Conservation (phyloP, 805 yeast genomes). For the Kluyveromyces dobzhanskii region DNA sequence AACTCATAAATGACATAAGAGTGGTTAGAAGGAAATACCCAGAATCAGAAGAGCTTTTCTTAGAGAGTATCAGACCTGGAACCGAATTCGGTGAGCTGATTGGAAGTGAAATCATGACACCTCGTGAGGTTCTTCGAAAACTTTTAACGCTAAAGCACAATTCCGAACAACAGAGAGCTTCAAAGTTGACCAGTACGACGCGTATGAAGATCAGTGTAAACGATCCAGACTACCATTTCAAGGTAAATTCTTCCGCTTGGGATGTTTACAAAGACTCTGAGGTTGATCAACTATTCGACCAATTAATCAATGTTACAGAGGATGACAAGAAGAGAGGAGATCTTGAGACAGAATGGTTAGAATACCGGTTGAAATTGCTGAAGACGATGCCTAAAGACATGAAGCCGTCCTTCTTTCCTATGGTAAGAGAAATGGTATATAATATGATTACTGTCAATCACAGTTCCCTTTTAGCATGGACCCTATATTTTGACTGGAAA, state of each 20-base stretch:
- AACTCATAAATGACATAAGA: constrained; percentile 39
- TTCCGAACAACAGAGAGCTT: constrained; percentile 36
- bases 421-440: constrained; percentile 48
- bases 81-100: constrained; percentile 44
- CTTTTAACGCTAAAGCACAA: constrained; percentile 35
- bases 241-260: constrained; percentile 35
- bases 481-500: constrained; percentile 60
- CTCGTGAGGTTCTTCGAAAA: constrained; percentile 36
- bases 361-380: constrained; percentile 47
- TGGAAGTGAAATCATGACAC: constrained; percentile 40
- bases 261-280: constrained; percentile 41
- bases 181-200: constrained; percentile 36
- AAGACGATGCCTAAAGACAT: constrained; percentile 39
- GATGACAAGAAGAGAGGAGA: constrained; percentile 53
- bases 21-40: constrained; percentile 35
- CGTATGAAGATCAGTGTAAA: constrained; percentile 41
- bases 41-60: constrained; percentile 39
- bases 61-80: constrained; percentile 48
- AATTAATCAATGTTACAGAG: constrained; percentile 47
- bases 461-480: constrained; percentile 61
- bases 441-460: constrained; percentile 68
- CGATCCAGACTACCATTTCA: constrained; percentile 34
- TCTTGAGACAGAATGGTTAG: constrained; percentile 53
- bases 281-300: constrained; percentile 45
- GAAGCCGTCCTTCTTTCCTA: constrained; percentile 33